These are phyloP conservation scores for Pleurotus djamor DNA, from an alignment of 768 basidiomycete species.

Conservation along the genomic window DNA sequence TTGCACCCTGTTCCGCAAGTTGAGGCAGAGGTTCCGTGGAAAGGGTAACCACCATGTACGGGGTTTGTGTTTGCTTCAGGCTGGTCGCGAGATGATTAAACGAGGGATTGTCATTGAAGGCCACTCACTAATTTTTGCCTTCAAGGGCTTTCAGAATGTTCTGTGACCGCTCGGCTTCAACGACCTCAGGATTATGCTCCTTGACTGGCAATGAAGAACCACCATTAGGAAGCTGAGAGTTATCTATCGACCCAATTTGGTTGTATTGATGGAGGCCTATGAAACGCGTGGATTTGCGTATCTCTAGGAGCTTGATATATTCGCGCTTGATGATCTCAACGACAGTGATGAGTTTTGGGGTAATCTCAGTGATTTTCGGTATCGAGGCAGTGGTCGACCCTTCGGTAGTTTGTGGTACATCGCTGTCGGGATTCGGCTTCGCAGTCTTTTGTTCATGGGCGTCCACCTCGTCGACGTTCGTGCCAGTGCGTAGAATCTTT, in stretches of 20 bases:
- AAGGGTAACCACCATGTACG: slow-evolving; percentile 72
- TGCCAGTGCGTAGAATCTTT: not conserved
- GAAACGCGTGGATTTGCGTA: slow-evolving; percentile 33
- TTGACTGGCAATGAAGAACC: not conserved
- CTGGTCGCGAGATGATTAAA: slow-evolving; percentile 27
- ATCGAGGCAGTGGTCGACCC: slow-evolving; percentile 13
- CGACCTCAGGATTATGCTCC: slow-evolving; percentile 12
- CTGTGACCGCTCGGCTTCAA: slow-evolving; percentile 29
- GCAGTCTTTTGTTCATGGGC: not conserved
- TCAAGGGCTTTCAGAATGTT: slow-evolving; percentile 43
- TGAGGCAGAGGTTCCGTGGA: slow-evolving; percentile 42
- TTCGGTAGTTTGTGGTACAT: not conserved
- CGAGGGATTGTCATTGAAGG: not conserved
- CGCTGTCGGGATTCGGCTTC: not conserved
- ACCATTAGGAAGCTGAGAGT: slow-evolving; percentile 19
- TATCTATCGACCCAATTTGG: slow-evolving; percentile 57
- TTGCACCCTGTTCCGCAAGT: slow-evolving; percentile 39
- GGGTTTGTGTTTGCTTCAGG: slow-evolving; percentile 50
- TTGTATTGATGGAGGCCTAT: slow-evolving; percentile 79
- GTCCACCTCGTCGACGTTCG: not conserved
- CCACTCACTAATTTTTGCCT: slow-evolving; percentile 59
- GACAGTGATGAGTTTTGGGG: slow-evolving; percentile 71
- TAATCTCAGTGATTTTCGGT: slow-evolving; percentile 32
- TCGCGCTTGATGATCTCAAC: slow-evolving; percentile 87
- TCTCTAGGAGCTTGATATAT: slow-evolving; percentile 54